Evolutionary conservation across 129 eudicot species (phyloP).

Genomic region (Solidago caesia): DNA sequence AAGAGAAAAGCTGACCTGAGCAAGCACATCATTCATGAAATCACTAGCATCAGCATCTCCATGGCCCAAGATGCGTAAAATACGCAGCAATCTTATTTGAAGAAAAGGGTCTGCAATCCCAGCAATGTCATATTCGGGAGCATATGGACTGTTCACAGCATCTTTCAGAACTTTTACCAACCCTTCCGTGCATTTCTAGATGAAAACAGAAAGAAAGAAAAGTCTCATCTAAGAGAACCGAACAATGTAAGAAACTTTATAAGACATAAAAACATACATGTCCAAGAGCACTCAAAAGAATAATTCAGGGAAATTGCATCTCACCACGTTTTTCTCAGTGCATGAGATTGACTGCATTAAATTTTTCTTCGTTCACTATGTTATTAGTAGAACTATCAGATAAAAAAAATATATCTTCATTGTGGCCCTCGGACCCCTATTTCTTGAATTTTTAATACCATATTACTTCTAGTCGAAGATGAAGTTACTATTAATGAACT

Average conservation of each 20-base stretch:
- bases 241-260: constrained; percentile 13
- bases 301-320: neutral
- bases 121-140: constrained; percentile 93
- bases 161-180: constrained; percentile 85
- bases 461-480: constrained; percentile 9
- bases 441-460: neutral
- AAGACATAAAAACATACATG: neutral
- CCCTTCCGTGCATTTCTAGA: constrained; percentile 85
- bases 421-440: constrained; percentile 2
- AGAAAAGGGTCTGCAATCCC: constrained; percentile 97
- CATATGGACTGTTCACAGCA: constrained; percentile 93
- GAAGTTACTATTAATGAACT: neutral
- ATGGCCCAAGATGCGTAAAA: constrained; percentile 83
- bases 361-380: constrained; percentile 5
- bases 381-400: neutral
- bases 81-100: constrained; percentile 78
- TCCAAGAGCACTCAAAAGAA: constrained; percentile 1
- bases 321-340: neutral
- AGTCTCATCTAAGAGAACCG: constrained; percentile 11
- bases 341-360: neutral
- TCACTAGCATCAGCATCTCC: constrained; percentile 99
- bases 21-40: constrained; percentile 93
- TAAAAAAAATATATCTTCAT: neutral
- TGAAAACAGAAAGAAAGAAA: constrained; percentile 13
- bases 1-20: constrained; percentile 59